Evolutionary conservation across 345 rosid genomes (phyloP).

Genomic region (Populus nigra): DNA sequence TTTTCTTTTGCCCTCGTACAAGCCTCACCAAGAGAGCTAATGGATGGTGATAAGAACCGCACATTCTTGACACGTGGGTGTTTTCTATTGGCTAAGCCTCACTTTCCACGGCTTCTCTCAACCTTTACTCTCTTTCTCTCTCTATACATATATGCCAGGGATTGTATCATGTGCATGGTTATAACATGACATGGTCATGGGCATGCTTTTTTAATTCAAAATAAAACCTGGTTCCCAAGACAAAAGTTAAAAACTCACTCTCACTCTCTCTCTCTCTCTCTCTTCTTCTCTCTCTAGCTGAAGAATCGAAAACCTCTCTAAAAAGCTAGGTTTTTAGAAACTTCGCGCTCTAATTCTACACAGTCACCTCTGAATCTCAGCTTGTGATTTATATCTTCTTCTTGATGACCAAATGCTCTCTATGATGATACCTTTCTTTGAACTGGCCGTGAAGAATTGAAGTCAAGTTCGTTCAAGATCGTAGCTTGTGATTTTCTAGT

Average conservation of each 20-base stretch:
- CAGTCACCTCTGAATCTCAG: conserved; percentile 36
- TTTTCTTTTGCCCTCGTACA: neutral
- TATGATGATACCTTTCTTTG: conserved; percentile 31
- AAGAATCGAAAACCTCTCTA: conserved; percentile 32
- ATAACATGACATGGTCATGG: conserved; percentile 48
- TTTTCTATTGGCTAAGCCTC: conserved; percentile 14
- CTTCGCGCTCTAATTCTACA: conserved; percentile 56
- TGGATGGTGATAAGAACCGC: conserved; percentile 73
- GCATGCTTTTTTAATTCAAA: conserved; percentile 27
- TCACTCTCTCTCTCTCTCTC: conserved; percentile 12
- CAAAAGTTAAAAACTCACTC: conserved; percentile 27
- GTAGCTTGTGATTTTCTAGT: conserved; percentile 18
- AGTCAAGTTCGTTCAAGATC: conserved; percentile 21
- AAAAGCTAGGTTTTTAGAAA: conserved; percentile 33
- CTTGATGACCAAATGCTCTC: conserved; percentile 26
- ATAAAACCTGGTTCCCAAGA: conserved; percentile 51
- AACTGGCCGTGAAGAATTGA: conserved; percentile 47
- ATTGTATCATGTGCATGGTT: neutral
- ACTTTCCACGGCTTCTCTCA: conserved; percentile 5
- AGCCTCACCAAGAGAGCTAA: conserved; percentile 23
- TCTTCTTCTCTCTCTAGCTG: conserved; percentile 23
- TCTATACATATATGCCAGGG: conserved; percentile 22
- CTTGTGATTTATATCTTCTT: conserved; percentile 8
- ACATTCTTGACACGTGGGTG: conserved; percentile 40
- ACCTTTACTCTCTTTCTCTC: conserved; percentile 26